These are phyloP conservation scores for Pseudoscleropodium purum DNA, from an alignment of 225 moss, liverwort and hornwort species.

Conservation along the genomic window DNA sequence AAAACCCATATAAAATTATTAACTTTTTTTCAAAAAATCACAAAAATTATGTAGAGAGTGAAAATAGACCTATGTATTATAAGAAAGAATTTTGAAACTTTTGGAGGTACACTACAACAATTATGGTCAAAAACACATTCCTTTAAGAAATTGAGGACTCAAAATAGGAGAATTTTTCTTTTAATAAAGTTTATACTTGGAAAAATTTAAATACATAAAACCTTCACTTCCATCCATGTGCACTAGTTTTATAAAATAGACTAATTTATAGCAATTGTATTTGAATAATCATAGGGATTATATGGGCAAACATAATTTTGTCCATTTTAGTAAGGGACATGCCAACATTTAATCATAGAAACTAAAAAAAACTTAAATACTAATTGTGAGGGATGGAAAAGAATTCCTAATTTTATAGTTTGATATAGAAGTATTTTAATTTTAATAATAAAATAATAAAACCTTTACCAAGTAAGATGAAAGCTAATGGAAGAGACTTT, in stretches of 20 bases:
- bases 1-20: neutral
- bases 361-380: neutral
- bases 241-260: neutral
- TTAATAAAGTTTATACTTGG: neutral
- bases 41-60: neutral
- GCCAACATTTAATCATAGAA: neutral
- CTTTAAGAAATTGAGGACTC: fast-evolving
- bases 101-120: fast-evolving
- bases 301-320: neutral
- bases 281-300: neutral
- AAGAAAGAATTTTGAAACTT: neutral
- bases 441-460: neutral
- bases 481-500: neutral
- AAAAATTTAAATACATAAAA: too few relatives aligned
- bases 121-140: neutral
- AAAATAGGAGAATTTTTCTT: neutral
- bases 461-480: neutral
- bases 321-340: neutral
- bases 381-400: neutral
- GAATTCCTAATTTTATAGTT: neutral
- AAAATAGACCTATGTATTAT: neutral
- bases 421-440: neutral
- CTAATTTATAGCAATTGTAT: neutral
- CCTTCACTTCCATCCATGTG: neutral
- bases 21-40: neutral